Percentiles rank a stretch among this genome's conserved stretches.
Evolutionary conservation across 140 eudicot genomes (phyloP).

Genomic region (Bidens hawaiensis): DNA sequence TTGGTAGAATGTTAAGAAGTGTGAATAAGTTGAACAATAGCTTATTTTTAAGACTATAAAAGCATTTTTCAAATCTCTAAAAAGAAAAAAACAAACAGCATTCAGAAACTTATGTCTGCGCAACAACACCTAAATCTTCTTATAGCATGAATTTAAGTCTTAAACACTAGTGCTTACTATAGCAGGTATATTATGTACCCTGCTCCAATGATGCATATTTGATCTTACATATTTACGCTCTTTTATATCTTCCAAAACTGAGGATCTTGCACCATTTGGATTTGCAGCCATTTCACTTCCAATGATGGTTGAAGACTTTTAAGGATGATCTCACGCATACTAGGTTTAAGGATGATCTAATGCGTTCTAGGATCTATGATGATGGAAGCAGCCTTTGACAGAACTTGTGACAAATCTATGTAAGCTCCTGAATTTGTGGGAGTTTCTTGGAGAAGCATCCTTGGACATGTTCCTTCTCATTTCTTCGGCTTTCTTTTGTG

Average conservation of each 20-base stretch:
- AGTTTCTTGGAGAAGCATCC: constrained; percentile 17
- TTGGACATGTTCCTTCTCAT: constrained; percentile 55
- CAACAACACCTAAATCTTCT: too few relatives aligned
- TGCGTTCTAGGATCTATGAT: constrained; percentile 26
- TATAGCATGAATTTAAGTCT: constrained; percentile 8
- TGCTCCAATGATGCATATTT: constrained; percentile 19
- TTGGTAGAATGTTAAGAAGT: too few relatives aligned
- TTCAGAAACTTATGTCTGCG: too few relatives aligned
- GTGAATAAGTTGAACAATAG: too few relatives aligned
- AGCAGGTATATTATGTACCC: constrained; percentile 13
- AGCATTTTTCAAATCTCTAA: too few relatives aligned
- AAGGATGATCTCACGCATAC: constrained; percentile 13
- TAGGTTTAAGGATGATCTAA: constrained; percentile 16
- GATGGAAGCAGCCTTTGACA: constrained; percentile 39
- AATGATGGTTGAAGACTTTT: neutral
- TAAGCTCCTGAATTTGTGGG: constrained; percentile 23
- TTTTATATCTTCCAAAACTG: constrained; percentile 18
- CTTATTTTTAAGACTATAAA: too few relatives aligned
- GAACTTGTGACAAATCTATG: constrained; percentile 25
- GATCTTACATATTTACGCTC: constrained; percentile 27
- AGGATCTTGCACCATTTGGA: constrained; percentile 10
- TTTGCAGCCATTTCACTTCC: neutral
- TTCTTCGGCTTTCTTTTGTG: constrained; percentile 66
- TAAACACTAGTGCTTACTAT: neutral
- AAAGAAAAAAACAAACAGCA: too few relatives aligned